A percentile compares a stretch with the other conserved stretches of the same genome.
Evolutionary conservation across 805 yeast genomes (phyloP).

Genomic region (Wickerhamomyces subpelliculosus): DNA sequence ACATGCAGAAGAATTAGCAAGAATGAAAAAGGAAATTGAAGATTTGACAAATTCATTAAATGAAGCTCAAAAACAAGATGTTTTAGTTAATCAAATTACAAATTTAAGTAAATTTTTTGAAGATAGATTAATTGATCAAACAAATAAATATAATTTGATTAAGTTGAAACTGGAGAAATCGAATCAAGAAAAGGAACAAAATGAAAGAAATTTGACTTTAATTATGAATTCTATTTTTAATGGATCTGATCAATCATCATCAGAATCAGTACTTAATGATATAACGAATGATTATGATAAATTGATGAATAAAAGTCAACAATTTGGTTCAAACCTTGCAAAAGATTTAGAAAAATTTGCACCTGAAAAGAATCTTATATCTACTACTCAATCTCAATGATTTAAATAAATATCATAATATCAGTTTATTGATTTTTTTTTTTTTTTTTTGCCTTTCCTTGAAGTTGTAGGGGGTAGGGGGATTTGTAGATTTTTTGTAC

Average conservation of each 20-base stretch:
- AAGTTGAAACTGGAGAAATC: constrained; percentile 5
- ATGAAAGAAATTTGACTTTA: constrained; percentile 3
- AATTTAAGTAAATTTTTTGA: constrained; percentile 21
- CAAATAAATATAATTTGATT: constrained; percentile 17
- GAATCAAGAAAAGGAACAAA: background rate
- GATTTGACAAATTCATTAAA: constrained; percentile 11
- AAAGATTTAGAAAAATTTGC: constrained; percentile 1
- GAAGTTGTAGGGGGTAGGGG: too few relatives aligned
- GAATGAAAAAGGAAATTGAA: constrained; percentile 16
- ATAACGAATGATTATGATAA: background rate
- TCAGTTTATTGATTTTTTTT: too few relatives aligned
- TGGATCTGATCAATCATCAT: constrained; percentile 1
- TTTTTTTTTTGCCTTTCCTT: too few relatives aligned
- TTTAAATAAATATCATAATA: too few relatives aligned
- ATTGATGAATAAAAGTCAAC: constrained; percentile 1
- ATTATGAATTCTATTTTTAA: constrained; percentile 1
- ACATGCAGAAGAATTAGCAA: constrained; percentile 8
- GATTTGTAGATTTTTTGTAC: too few relatives aligned
- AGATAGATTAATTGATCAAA: constrained; percentile 21
- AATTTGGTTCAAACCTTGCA: background rate
- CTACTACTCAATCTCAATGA: too few relatives aligned
- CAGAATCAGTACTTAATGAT: constrained; percentile 1
- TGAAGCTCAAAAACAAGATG: constrained; percentile 17
- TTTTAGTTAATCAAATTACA: constrained; percentile 11
- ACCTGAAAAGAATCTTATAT: background rate